phyloP scores from a whole-genome alignment of 2,329 filamentous ascomycete genomes.

The Exophiala dermatitidis region DNA sequence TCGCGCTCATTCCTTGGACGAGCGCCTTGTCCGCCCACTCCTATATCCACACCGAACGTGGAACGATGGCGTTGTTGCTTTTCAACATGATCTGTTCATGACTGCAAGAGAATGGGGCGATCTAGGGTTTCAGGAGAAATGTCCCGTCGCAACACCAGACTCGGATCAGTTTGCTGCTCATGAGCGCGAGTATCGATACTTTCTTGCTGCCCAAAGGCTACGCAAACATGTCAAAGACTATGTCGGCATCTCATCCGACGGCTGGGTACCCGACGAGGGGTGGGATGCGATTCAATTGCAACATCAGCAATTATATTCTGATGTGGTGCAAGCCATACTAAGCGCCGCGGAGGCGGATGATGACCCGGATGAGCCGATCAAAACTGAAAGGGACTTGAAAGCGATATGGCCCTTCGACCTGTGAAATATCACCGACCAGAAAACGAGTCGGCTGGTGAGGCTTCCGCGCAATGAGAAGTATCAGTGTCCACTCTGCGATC shows the following conservation, averaged over 20 bases:
- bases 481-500: no score
- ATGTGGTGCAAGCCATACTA: background rate
- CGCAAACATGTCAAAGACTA: background rate
- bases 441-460: no score
- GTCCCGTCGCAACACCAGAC: background rate
- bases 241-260: background rate
- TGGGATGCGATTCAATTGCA: background rate
- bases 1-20: background rate
- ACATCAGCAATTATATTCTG: background rate
- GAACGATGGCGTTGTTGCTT: background rate
- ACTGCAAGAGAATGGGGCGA: background rate
- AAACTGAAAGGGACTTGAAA: background rate
- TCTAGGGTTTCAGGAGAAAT: background rate
- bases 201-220: background rate
- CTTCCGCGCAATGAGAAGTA: no score
- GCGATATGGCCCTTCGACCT: background rate
- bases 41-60: background rate
- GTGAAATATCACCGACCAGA: background rate
- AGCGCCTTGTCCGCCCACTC: background rate
- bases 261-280: background rate
- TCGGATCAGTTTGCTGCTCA: background rate
- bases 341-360: background rate
- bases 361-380: background rate
- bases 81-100: background rate
- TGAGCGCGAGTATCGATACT: background rate